A percentile compares a stretch with the other conserved stretches of the same genome.
Evolutionary conservation across 352 stramenopile species (phyloP).

Genomic region (Achlya hypogyna): DNA sequence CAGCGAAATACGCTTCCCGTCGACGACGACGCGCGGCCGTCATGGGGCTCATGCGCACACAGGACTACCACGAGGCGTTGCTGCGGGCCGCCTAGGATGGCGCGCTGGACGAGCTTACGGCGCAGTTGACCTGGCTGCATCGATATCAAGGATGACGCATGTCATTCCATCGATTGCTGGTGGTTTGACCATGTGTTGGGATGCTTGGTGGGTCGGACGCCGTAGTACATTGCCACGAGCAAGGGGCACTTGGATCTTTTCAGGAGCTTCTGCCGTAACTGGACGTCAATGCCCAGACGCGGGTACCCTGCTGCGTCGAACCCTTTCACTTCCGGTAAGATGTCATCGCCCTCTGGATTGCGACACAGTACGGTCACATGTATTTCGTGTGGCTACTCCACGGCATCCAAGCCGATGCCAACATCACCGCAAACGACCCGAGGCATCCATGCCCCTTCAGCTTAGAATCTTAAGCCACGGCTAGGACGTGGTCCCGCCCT

Average conservation of each 20-base stretch:
- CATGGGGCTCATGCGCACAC: neutral
- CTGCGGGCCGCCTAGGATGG: neutral
- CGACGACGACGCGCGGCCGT: neutral
- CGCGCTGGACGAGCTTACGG: neutral
- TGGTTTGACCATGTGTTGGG: neutral
- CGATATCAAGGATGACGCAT: neutral
- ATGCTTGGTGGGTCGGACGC: neutral
- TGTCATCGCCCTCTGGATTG: neutral
- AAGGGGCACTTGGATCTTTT: neutral
- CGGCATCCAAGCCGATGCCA: slow-evolving; percentile 6
- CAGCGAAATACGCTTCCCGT: too few species aligned
- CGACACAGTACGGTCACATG: neutral
- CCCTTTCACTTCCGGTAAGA: neutral
- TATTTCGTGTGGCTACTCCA: slow-evolving; percentile 4
- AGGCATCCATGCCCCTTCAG: neutral
- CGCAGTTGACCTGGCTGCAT: neutral
- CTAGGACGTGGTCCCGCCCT: neutral
- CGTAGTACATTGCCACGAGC: slow-evolving; percentile 3
- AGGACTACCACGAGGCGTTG: neutral
- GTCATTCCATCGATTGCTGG: neutral
- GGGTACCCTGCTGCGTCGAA: neutral
- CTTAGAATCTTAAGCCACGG: neutral
- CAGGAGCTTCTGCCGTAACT: neutral
- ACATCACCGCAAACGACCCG: neutral
- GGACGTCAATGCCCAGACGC: neutral